Evolutionary conservation across 257 asterid genomes (phyloP).

Genomic region (Ballota nigra): DNA sequence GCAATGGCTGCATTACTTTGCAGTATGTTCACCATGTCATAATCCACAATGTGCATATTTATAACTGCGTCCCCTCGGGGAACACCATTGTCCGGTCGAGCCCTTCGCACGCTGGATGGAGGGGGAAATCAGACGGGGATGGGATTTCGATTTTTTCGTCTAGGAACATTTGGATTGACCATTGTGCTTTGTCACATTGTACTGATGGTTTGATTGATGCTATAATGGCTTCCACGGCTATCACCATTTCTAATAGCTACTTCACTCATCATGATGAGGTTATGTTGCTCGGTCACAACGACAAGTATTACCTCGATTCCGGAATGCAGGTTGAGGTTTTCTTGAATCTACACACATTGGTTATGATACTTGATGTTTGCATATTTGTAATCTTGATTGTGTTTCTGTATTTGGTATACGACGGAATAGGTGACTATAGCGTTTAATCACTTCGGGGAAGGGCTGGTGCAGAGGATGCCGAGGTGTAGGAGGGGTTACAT

Average conservation of each 20-base stretch:
- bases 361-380: not conserved
- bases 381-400: not conserved
- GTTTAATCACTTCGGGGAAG: conserved; percentile 63
- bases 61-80: conserved; percentile 67
- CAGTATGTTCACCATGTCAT: conserved; percentile 64
- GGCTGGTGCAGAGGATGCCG: conserved; percentile 67
- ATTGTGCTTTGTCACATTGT: conserved; percentile 71
- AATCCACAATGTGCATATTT: conserved; percentile 60
- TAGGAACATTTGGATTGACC: conserved; percentile 77
- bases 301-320: conserved; percentile 50
- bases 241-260: conserved; percentile 71
- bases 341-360: not conserved
- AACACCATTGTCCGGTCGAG: conserved; percentile 55
- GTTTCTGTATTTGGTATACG: not conserved
- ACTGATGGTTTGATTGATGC: conserved; percentile 82
- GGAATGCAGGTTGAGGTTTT: conserved; percentile 75
- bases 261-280: conserved; percentile 78
- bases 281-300: conserved; percentile 80
- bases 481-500: conserved; percentile 66
- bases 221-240: conserved; percentile 78
- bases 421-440: conserved; percentile 57
- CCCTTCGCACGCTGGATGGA: conserved; percentile 63
- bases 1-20: conserved; percentile 71
- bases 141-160: conserved; percentile 63
- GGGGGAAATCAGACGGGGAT: conserved; percentile 84